Conservation (phyloP, 2,329 filamentous ascomycete genomes). For the Cercospora sp. region DNA sequence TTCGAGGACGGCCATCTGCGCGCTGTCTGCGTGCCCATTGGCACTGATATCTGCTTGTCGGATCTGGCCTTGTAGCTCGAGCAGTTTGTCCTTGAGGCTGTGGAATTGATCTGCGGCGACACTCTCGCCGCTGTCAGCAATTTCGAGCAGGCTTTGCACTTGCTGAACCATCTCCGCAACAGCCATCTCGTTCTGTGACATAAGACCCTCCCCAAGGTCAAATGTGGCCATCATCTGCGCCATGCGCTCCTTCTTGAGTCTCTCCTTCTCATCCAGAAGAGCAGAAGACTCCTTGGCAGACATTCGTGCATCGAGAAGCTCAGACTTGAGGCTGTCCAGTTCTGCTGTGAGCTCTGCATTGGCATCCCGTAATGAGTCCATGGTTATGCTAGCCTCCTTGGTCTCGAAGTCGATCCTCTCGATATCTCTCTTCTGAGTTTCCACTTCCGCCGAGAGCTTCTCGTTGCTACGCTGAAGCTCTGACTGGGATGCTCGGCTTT, state of each 20-base stretch:
- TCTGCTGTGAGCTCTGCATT: conserved; percentile 90
- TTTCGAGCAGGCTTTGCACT: conserved; percentile 74
- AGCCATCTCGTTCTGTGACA: conserved; percentile 86
- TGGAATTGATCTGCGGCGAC: conserved; percentile 80
- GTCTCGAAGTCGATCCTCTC: conserved; percentile 94
- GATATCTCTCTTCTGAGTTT: conserved; percentile 93
- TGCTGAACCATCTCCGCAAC: conserved; percentile 82
- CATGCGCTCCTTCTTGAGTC: conserved; percentile 99
- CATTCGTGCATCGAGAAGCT: conserved; percentile 94
- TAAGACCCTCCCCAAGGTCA: conserved; percentile 86
- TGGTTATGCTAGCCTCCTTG: conserved; percentile 95
- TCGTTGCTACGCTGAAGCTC: conserved; percentile 90
- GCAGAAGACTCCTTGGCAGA: conserved; percentile 90
- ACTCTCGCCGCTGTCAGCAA: conserved; percentile 73
- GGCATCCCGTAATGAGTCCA: conserved; percentile 95
- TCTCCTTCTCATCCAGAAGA: conserved; percentile 93
- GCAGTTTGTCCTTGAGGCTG: conserved; percentile 72
- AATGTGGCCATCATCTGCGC: conserved; percentile 99
- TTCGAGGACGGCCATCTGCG: conserved; percentile 66
- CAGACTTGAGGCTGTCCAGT: conserved; percentile 92
- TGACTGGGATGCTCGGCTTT: conserved; percentile 81
- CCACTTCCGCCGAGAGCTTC: conserved; percentile 77
- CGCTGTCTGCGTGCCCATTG: conserved; percentile 63
- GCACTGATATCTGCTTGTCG: conserved; percentile 87
- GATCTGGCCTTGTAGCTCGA: conserved; percentile 90